Base-by-base conservation (phyloP, 768 basidiomycete species). In the Multifurca ochricompacta region DNA sequence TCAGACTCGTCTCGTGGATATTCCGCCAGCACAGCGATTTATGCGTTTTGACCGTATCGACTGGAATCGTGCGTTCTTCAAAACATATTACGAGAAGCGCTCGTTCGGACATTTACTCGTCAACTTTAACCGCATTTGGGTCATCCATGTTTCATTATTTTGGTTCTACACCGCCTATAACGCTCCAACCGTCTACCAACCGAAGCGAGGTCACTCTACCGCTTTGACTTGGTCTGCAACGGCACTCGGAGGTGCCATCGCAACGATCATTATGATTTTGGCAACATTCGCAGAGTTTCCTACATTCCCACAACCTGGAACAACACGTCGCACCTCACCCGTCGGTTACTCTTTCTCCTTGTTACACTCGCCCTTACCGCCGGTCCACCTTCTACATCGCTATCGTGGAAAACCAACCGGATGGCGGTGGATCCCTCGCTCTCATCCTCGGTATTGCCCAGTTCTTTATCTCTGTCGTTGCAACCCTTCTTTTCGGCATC, bases 121-220 rank as follows among this genome's bases (percentile, higher is more conserved):
- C 79, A 97, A 99, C 77, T 99, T 99, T 76, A 98, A 98, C 74
- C 90, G 95, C 43, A 91, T 99, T 63, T 99, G 96, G 94, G 92
- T 98, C 69, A 87, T 95, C 59, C 96, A 98, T 72, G 75, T 99
- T 54, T 81, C 94, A 30, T 71, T 97, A 67, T 98, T 86, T 76
- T 98, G 87, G 80, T 97, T 85, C 73, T 98, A 96, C 74, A 98
- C 94, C 18, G 77, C 95, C 35, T 96, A 78, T 75, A 97, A 97
- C 71, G 87, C 93, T 14, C 91, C 91, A 1, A 81, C 78, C 32
- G 75, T 98, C 63, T 99, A 98, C 41, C 53, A 61, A 16, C 58
- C 58, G 51, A 71, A 73, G 27, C 74, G 74, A 18, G 73, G 75
- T 11, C 78, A 85, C 3, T 78, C 82, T 1, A 70, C 83, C 10